Percentiles rank a stretch among this genome's conserved stretches.
Conservation (phyloP, 345 rosid genomes). For the Gossypium herbaceum region DNA sequence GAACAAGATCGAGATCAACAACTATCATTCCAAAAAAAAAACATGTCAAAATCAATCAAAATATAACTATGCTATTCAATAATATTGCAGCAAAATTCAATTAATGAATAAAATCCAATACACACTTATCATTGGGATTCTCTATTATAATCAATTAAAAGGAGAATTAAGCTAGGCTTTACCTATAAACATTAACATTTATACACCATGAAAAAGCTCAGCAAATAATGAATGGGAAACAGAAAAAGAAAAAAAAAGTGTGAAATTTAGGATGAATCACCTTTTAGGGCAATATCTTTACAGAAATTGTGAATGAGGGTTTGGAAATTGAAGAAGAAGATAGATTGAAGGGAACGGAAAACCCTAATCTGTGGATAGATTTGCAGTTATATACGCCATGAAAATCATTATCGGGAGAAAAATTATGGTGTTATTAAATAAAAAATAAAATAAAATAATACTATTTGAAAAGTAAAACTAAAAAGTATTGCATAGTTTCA, state of each 20-base stretch:
- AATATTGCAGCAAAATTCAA: slow-evolving; percentile 17
- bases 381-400: slow-evolving; percentile 21
- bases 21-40: slow-evolving; percentile 37
- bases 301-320: slow-evolving; percentile 9
- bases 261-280: background rate
- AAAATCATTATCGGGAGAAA: slow-evolving; percentile 16
- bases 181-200: background rate
- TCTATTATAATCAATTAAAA: background rate
- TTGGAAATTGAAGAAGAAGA: slow-evolving; percentile 10
- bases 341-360: slow-evolving; percentile 17
- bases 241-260: background rate
- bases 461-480: background rate
- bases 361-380: slow-evolving; percentile 19
- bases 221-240: slow-evolving; percentile 1
- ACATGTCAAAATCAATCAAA: slow-evolving; percentile 22
- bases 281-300: slow-evolving; percentile 16
- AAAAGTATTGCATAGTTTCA: background rate
- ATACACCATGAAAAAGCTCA: background rate
- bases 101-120: slow-evolving; percentile 1
- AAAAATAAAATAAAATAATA: background rate
- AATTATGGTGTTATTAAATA: background rate
- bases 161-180: background rate
- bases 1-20: slow-evolving; percentile 43
- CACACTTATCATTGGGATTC: slow-evolving; percentile 6
- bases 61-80: slow-evolving; percentile 26